Evolutionary conservation across 1,139 yeast genomes (phyloP).

Genomic region (Blastobotrys malaysiensis): DNA sequence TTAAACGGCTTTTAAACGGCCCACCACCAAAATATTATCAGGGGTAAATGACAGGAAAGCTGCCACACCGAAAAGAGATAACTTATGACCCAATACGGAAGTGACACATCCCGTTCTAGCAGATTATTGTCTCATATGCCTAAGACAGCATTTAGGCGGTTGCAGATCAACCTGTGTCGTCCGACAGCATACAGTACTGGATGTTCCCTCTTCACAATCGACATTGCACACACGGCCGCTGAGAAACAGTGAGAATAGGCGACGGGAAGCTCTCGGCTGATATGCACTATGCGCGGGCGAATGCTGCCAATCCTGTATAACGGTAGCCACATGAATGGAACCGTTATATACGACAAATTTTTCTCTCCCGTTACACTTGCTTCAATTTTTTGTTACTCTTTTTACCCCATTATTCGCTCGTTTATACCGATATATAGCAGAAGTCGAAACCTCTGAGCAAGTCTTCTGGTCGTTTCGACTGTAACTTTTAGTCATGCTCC

Average conservation of each 20-base stretch:
- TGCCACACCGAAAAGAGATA: not conserved
- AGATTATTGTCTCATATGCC: not conserved
- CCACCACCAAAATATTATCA: not conserved
- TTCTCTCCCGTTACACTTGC: not conserved
- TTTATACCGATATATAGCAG: not conserved
- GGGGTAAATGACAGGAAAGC: not conserved
- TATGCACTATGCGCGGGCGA: not conserved
- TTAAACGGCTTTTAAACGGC: not conserved
- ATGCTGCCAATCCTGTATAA: not conserved
- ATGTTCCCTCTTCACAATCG: not conserved
- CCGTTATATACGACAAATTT: not conserved
- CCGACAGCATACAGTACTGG: not conserved
- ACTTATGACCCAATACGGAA: not conserved
- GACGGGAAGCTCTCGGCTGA: not conserved
- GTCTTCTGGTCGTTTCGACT: not conserved
- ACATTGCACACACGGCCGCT: not conserved
- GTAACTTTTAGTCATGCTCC: not conserved
- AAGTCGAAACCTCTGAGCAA: not conserved
- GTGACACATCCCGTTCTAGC: not conserved
- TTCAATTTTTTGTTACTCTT: too few species aligned
- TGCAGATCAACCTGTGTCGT: not conserved
- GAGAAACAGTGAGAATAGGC: not conserved
- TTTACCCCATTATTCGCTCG: not conserved
- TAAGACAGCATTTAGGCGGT: not conserved
- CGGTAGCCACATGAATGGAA: not conserved